Evolutionary conservation across 169 alveolate genomes (phyloP), one percentile per base, ranked within the genome.

Genomic region (Eimeria nieschulzi): DNA sequence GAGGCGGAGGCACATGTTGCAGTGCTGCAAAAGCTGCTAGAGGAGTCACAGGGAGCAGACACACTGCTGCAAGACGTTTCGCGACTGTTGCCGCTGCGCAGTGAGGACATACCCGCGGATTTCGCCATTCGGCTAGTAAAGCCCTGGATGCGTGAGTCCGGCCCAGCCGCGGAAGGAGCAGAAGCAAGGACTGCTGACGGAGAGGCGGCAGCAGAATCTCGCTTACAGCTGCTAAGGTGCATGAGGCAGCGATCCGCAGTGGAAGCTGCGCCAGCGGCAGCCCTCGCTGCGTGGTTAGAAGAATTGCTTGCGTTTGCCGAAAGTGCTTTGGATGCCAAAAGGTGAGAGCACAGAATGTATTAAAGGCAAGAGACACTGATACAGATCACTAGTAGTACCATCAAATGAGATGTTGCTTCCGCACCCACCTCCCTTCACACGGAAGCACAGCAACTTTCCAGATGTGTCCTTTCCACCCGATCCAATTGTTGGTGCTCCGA

Each of bases 201-300:
- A 8, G 56, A 79, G 25, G n/a, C 75, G 25, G 46, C 54, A 61
- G n/a, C 17, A 23, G 26, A 23, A 15, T 59, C 68, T 19, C 68
- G n/a, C 23, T 19, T 7, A 76, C 90, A 63, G 23, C 78, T 26
- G 78, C 90, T 82, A 54, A 56, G 59, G 51, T 54, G 51, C 51
- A 59, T 82, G 19, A 54, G 25, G 64, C 76, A 68, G n/a, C 46
- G 23, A 21, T 82, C 78, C 0, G 63, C n/a, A n/a, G 90, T 82
- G 33, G 71, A 54, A 33, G 71, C 71, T 21, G 23, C 56, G 13
- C 91, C 83, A 21, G 83, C 51, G 83, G 68, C 23, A 0, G 91
- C 91, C 15, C 72, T 84, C 0, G 56, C 91, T 68, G 25, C 83
- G 51, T 68, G 91, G 91, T 71, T 64, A n/a, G 91, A 84, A 56